Evolutionary conservation across 2,329 filamentous ascomycete species (phyloP).

Genomic region (Sarocladium strictum): DNA sequence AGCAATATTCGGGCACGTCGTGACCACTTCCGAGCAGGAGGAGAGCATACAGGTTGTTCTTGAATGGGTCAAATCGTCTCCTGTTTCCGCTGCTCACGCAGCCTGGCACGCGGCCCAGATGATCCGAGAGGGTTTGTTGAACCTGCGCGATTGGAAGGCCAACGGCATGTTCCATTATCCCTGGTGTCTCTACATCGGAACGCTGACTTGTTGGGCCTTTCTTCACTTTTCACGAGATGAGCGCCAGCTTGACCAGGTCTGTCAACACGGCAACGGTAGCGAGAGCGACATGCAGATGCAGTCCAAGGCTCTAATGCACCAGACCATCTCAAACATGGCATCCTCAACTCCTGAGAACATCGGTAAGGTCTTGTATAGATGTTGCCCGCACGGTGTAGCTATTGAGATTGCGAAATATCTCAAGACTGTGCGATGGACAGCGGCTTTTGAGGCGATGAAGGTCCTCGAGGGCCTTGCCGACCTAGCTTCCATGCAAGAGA

Average conservation of each 20-base stretch:
- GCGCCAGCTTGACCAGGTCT: no score
- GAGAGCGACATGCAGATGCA: background rate
- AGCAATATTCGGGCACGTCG: slow-evolving; percentile 51
- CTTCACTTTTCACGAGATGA: slow-evolving; percentile 39
- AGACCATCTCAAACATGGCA: slow-evolving; percentile 2
- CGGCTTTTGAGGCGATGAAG: slow-evolving; percentile 3
- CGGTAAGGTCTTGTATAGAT: background rate
- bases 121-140: slow-evolving; percentile 41
- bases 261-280: background rate
- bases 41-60: slow-evolving; percentile 44
- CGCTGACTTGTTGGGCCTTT: slow-evolving; percentile 52
- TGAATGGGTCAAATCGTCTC: slow-evolving; percentile 34
- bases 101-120: slow-evolving; percentile 49
- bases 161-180: slow-evolving; percentile 54
- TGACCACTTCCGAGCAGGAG: slow-evolving; percentile 42
- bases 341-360: slow-evolving; percentile 2
- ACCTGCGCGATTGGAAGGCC: slow-evolving; percentile 44
- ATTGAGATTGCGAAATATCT: background rate
- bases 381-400: background rate
- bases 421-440: slow-evolving; percentile 1
- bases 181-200: slow-evolving; percentile 56
- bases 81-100: slow-evolving; percentile 20
- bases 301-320: slow-evolving; percentile 1
- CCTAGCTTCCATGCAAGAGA: no score
- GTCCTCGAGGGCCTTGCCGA: background rate